Evolutionary conservation across 1,284 basidiomycete species (phyloP), one percentile per base, ranked within the genome.

Genomic region (Irpex lacteus): DNA sequence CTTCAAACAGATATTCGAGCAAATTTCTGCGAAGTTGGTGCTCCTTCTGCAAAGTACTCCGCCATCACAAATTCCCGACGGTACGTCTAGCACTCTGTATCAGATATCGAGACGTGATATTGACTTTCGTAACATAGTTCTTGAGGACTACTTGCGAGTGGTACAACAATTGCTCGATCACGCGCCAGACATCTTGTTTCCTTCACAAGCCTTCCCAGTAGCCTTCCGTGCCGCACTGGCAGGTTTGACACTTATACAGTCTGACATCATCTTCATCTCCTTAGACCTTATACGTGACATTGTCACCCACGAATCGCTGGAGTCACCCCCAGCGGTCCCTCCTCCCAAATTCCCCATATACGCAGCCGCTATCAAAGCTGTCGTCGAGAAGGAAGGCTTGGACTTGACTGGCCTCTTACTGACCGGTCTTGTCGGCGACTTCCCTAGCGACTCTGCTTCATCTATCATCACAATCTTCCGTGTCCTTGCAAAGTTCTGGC

Each of bases 81-180:
- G 95, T 91, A 70, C 74, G 85, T 72, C 13, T 19, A 18, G 50
- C 7, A 13, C 18, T 7, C 21, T 26, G 18, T 15, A 19, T 19
- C 21, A 2, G 18, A 19, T 36, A 34, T 19, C n/a, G 11, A 9
- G 13, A 2, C 5, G 3, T 36, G 8, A 2, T 34, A 18, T 26
- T 56, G 9, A 56, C 32, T 56, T 5, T 56, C 7, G 7, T 18
- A 36, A 34, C 21, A 18, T 71, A 98, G 98, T 98, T 40, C 80
- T 99, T 71, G 98, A 99, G 75, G 98, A 99, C 75, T 99, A 97
- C 71, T 76, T 96, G 61, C 94, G 95, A 70, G 85, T 96, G 74
- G 81, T 95, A 40, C 76, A 90, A 63, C 87, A 90, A 66, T 81
- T 95, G 71, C 75, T 91, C 53, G 84, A 89, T 60, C 80, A 83